Evolutionary conservation across 108 stramenopile species (phyloP).

Genomic region (Nitzschia inconspicua): DNA sequence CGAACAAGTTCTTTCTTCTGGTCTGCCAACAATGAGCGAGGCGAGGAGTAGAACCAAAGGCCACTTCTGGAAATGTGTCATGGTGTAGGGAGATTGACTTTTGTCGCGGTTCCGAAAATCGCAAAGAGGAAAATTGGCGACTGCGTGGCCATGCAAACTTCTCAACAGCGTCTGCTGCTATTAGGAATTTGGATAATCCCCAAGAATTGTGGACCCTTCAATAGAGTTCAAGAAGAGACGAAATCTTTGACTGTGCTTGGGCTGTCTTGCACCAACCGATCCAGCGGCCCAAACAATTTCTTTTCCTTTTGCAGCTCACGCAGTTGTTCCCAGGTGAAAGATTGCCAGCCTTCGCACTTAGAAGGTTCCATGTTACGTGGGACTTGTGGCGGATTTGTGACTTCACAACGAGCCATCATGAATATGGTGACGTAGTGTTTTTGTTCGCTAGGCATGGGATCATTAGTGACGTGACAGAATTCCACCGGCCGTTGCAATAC

Average conservation of each 20-base stretch:
- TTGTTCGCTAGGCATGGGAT: slow-evolving; percentile 59
- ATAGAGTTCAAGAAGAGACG: slow-evolving; percentile 5
- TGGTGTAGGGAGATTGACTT: too few species aligned
- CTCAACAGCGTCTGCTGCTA: too few species aligned
- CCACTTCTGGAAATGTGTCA: too few species aligned
- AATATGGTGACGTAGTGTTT: slow-evolving; percentile 91
- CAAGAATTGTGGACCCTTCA: too few species aligned
- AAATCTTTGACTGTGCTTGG: slow-evolving; percentile 48
- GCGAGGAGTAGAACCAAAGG: too few species aligned
- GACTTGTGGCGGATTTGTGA: slow-evolving; percentile 6
- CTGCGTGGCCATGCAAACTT: too few species aligned
- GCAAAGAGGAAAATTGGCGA: too few species aligned
- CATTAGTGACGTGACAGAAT: slow-evolving; percentile 83
- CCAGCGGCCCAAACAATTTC: slow-evolving; percentile 71
- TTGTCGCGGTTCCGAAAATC: too few species aligned
- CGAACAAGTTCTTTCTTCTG: too few species aligned
- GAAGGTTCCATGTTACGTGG: slow-evolving; percentile 78
- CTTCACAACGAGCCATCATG: slow-evolving; percentile 54
- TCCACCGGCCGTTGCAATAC: slow-evolving; percentile 23
- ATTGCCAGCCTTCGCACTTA: slow-evolving; percentile 88
- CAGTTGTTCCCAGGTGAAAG: slow-evolving; percentile 71
- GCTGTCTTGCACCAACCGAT: slow-evolving; percentile 52
- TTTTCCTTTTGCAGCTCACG: slow-evolving; percentile 11
- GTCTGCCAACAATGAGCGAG: too few species aligned
- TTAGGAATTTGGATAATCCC: too few species aligned